Base-by-base conservation (phyloP, 148 eudicot genomes). In the Camellia lanceoleosa region DNA sequence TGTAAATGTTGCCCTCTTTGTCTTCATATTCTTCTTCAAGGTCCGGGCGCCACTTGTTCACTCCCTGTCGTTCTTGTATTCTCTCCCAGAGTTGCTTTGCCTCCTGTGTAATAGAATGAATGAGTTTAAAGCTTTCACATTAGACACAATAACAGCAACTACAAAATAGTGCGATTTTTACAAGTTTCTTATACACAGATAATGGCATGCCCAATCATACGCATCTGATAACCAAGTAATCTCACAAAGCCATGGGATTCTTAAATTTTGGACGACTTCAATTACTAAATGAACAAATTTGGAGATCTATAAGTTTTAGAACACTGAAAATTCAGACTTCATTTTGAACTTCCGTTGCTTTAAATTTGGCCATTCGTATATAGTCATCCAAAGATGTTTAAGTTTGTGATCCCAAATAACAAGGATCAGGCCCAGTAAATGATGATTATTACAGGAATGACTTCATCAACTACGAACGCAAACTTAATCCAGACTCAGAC, bases 21-120 rank as follows among this genome's bases (percentile, higher is more conserved):
- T 93, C 97, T 86, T 95, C 98, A 52, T 92, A 92, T 73, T 95
- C 97, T 81, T 95, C 98, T 85, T 95, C 98, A 68, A 95, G 93
- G 10, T 95, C 98, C 5, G 98, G 97, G 23, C 98, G 92, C 98
- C 98, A 95, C 85, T 95, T 95, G 81, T 92, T 87, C 83, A 87
- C 71, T 46, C 97, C 97, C 83, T 92, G 97, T 80, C 88, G 87
- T 79, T 87, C 91, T 86, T 95, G 97, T 68, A 95, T 95, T 88
- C 82, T 89, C 79, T 88, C 98, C 98, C 98, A 95, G 16, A 95
- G 88, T 72, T 85, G 80, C 87, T 92, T 91, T 19, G 98, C 98
- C 80, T 95, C 98, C 98, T 94, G 86, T 14, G 77, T 42, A 60
- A 5, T 3, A 52, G 18, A 73, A 58, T 19, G 6, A 4, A 7